Base-by-base conservation (phyloP, 75 land plant genomes). In the Chamaecyparis obtusa region DNA sequence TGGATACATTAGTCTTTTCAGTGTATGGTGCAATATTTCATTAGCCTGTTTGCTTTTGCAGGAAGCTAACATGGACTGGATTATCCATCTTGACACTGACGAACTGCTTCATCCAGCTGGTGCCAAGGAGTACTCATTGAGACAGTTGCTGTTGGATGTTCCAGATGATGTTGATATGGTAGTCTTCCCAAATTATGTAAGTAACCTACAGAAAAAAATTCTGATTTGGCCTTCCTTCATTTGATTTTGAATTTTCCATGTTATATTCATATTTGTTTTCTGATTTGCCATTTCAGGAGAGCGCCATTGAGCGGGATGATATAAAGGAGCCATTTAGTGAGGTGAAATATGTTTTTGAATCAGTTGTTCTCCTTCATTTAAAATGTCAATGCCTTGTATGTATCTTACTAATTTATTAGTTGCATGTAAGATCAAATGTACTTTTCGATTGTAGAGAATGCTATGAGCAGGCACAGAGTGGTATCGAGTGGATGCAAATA, bases 21-120 rank as follows among this genome's bases (percentile, higher is more conserved):
- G 14, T 46, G 27, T 44, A 3, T 81, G 83, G 46, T 43, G 13
- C 51, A 46, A 46, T 81, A 81, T 44, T 81, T 43, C 5, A 44
- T 81, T 46, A n/a, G 51, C 32, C n/a, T 46, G 33, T 44, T 81
- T 81, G 33, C 46, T 81, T 81, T 84, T 81, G 30, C 85, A 96
- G 96, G 94, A 95, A 80, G 93, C 94, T 83, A 93, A 95, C 8
- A 90, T 96, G 96, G 99, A 98, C 37, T 98, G 99, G 99, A 96
- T 98, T 44, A 86, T 98, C 64, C 99, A 96, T 91, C 93, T 98
- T 60, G 99, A 98, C 89, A 98, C 99, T 24, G 99, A 98, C 92
- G 99, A 98, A 86, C 88, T 98, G 44, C 86, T 98, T 60, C 95
- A 98, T 89, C 99, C 99, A n/a, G 98, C 99, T 80, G 99, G 99